Conservation (phyloP, 1,284 basidiomycete genomes). For the Ustilago vetiveriae region DNA sequence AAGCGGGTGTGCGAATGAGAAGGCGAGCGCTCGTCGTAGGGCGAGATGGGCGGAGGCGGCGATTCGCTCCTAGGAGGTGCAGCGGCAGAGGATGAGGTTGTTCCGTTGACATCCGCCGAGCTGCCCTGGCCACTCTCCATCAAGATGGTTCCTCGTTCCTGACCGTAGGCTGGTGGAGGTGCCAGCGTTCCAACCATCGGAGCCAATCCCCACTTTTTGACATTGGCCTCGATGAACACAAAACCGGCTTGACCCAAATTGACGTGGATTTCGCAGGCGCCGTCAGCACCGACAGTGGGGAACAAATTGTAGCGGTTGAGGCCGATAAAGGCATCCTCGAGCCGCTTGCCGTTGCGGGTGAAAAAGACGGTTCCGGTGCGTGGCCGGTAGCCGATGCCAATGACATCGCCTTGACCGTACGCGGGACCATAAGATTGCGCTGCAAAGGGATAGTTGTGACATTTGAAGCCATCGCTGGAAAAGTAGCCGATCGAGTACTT, state of each 20-base stretch:
- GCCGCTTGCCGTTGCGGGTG: conserved; percentile 64
- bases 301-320: conserved; percentile 65
- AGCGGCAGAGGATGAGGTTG: conserved; percentile 4
- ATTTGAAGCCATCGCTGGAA: conserved; percentile 90
- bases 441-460: conserved; percentile 95
- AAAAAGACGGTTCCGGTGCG: conserved; percentile 66
- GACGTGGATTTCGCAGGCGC: conserved; percentile 64
- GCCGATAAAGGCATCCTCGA: conserved; percentile 65
- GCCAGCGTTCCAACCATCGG: conserved; percentile 66
- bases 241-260: conserved; percentile 67
- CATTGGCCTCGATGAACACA: conserved; percentile 67
- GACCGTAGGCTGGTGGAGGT: conserved; percentile 65
- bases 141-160: conserved; percentile 66
- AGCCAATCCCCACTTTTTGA: conserved; percentile 66
- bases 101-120: conserved; percentile 18
- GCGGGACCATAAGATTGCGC: conserved; percentile 83
- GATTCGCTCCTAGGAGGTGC: conserved; percentile 11
- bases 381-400: conserved; percentile 65
- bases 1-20: conserved; percentile 20
- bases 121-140: conserved; percentile 59
- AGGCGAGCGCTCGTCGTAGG: conserved; percentile 38
- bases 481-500: conserved; percentile 95
- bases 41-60: conserved; percentile 48
- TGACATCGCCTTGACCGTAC: conserved; percentile 79
- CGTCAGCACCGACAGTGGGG: conserved; percentile 65